Evolutionary conservation across 768 basidiomycete species (phyloP).

Genomic region (Rhizopogon vesiculosus): DNA sequence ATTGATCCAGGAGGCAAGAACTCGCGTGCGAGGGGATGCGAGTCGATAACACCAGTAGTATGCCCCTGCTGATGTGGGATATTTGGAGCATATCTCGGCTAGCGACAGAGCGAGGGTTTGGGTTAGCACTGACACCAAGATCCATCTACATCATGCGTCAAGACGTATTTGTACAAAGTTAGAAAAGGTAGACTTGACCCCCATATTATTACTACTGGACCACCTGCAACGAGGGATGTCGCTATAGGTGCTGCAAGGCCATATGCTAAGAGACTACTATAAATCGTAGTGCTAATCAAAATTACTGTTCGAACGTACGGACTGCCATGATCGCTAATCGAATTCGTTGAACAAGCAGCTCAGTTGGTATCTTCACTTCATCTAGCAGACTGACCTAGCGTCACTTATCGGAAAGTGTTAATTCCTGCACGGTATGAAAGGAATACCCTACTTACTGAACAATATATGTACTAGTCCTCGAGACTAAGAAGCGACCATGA

Average conservation of each 20-base stretch:
- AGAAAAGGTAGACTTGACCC: slow-evolving; percentile 30
- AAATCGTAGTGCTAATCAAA: neutral
- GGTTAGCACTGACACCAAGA: slow-evolving; percentile 44
- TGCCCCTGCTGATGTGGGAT: slow-evolving; percentile 57
- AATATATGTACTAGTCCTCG: slow-evolving; percentile 49
- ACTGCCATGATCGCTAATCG: slow-evolving; percentile 54
- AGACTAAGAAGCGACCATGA: slow-evolving; percentile 25
- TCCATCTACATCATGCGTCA: slow-evolving; percentile 33
- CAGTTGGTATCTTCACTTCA: neutral
- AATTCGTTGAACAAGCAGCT: slow-evolving; percentile 1
- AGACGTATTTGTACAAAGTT: neutral
- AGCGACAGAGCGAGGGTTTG: slow-evolving; percentile 48
- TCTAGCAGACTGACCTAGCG: slow-evolving; percentile 33
- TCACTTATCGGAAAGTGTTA: slow-evolving; percentile 25
- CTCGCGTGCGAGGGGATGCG: slow-evolving; percentile 44
- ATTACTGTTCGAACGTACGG: slow-evolving; percentile 36
- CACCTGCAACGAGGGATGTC: slow-evolving; percentile 50
- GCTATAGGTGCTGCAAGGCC: slow-evolving; percentile 54
- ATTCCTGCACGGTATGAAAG: slow-evolving; percentile 10
- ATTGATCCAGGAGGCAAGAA: slow-evolving; percentile 59
- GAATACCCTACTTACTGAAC: slow-evolving; percentile 38
- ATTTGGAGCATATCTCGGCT: slow-evolving; percentile 56
- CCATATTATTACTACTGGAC: slow-evolving; percentile 56
- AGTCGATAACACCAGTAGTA: slow-evolving; percentile 67
- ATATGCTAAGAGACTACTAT: slow-evolving; percentile 35